Conservation (phyloP, 2,329 filamentous ascomycete genomes). For the Parasarocladium wereldwijsianum region DNA sequence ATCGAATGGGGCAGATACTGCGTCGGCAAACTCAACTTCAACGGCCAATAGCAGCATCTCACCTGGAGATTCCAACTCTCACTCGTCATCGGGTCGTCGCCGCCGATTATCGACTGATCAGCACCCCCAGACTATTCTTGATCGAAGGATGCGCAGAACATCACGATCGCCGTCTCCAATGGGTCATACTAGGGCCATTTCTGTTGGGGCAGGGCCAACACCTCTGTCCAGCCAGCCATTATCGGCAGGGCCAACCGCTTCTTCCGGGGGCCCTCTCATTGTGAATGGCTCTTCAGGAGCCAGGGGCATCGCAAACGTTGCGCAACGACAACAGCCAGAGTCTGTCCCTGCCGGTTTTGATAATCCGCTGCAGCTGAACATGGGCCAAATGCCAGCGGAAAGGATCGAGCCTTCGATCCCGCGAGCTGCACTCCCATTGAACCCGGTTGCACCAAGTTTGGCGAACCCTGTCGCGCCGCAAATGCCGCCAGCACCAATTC, state of each 20-base stretch:
- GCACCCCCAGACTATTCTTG: slow-evolving; percentile 36
- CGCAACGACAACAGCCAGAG: slow-evolving; percentile 7
- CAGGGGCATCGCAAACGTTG: slow-evolving; percentile 8
- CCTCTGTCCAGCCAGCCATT: slow-evolving; percentile 24
- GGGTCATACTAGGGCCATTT: slow-evolving; percentile 31
- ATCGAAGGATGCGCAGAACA: slow-evolving; percentile 35
- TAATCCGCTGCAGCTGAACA: slow-evolving; percentile 14
- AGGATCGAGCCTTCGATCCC: no score
- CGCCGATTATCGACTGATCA: slow-evolving; percentile 38
- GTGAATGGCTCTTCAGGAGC: slow-evolving; percentile 31
- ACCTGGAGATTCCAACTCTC: slow-evolving; percentile 31
- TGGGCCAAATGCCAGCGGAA: slow-evolving; percentile 2
- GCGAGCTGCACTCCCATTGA: no score
- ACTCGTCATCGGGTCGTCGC: slow-evolving; percentile 16
- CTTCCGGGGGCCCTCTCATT: slow-evolving; percentile 25
- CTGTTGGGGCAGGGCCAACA: slow-evolving; percentile 23
- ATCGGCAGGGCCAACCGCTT: slow-evolving; percentile 9
- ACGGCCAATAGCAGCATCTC: slow-evolving; percentile 22
- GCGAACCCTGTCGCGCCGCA: no score
- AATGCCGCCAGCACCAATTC: neutral
- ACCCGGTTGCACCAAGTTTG: no score
- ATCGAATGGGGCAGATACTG: no score
- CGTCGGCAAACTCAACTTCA: slow-evolving; percentile 1
- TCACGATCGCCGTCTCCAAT: slow-evolving; percentile 43
- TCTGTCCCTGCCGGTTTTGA: slow-evolving; percentile 8